These are phyloP conservation scores for Penicillium diatomitis DNA, from an alignment of 495 filamentous ascomycete species.

Conservation along the genomic window DNA sequence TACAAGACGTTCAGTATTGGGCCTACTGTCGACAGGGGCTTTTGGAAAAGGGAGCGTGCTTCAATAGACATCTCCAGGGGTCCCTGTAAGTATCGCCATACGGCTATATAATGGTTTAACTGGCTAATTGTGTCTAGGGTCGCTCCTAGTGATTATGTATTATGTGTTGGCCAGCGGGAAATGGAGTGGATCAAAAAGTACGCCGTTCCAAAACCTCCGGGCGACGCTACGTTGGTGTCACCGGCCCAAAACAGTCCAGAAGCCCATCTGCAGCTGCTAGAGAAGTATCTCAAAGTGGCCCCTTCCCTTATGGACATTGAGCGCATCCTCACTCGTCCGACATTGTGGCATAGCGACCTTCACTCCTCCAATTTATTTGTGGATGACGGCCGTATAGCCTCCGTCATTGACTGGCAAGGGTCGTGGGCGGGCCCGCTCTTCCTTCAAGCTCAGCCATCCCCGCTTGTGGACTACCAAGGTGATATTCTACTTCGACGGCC, in stretches of 20 bases:
- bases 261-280: conserved; percentile 1
- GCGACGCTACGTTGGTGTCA: conserved; percentile 10
- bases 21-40: background rate
- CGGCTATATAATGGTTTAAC: background rate
- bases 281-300: conserved; percentile 1
- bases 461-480: conserved; percentile 23
- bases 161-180: conserved; percentile 18
- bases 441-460: conserved; percentile 18
- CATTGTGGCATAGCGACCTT: conserved; percentile 30
- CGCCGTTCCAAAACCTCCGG: conserved; percentile 12
- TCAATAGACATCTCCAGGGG: conserved; percentile 21
- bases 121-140: conserved; percentile 12
- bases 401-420: conserved; percentile 31
- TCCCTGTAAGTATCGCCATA: conserved; percentile 21
- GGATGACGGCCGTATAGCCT: conserved; percentile 14
- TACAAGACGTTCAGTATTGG: background rate
- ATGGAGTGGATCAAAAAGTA: conserved; percentile 19
- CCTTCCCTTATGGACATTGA: conserved; percentile 21
- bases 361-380: conserved; percentile 33
- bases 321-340: conserved; percentile 9
- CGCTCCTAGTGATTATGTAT: conserved; percentile 11
- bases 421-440: conserved; percentile 24
- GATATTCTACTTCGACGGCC: conserved; percentile 15
- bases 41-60: conserved; percentile 15
- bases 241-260: background rate